These are phyloP conservation scores for Corynascus novoguineensis DNA, from an alignment of 495 filamentous ascomycete genomes.

Conservation along the genomic window DNA sequence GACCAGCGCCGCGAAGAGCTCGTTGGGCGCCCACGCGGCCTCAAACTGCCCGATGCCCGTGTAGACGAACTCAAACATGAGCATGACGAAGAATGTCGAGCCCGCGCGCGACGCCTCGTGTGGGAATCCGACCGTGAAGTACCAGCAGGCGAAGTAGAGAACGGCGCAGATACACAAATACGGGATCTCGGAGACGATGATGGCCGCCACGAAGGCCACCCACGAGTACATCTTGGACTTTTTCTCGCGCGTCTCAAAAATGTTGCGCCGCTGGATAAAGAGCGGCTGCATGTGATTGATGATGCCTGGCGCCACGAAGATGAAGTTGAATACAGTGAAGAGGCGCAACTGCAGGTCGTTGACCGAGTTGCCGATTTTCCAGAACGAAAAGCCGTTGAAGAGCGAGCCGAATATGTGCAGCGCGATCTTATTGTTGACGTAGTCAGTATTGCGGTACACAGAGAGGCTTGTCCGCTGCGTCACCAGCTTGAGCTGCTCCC, in stretches of 20 bases:
- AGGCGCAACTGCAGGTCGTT: conserved; percentile 70
- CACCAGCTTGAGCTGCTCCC: conserved; percentile 42
- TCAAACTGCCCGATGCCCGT: conserved; percentile 46
- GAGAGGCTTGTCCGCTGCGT: conserved; percentile 59
- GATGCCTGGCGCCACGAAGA: conserved; percentile 43
- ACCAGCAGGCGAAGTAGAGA: conserved; percentile 55
- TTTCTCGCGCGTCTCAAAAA: conserved; percentile 67
- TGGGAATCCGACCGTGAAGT: conserved; percentile 53
- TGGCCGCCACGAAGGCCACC: conserved; percentile 49
- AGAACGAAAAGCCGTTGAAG: conserved; percentile 77
- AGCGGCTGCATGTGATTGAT: conserved; percentile 61
- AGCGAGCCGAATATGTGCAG: conserved; percentile 40
- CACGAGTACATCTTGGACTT: conserved; percentile 72
- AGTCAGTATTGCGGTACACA: conserved; percentile 67
- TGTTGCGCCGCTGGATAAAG: conserved; percentile 59
- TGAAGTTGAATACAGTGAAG: conserved; percentile 67
- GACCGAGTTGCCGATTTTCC: conserved; percentile 54
- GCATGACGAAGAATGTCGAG: conserved; percentile 39
- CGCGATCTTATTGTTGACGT: conserved; percentile 58
- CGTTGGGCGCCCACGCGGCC: conserved; percentile 47
- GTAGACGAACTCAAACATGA: conserved; percentile 46
- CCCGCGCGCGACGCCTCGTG: conserved; percentile 38
- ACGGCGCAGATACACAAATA: conserved; percentile 51
- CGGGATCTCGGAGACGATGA: conserved; percentile 55
- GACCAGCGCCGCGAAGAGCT: conserved; percentile 48